Percentiles rank a stretch among this genome's conserved stretches.
phyloP scores from a whole-genome alignment of 2,329 filamentous ascomycete genomes.

The Ilyonectria destructans region DNA sequence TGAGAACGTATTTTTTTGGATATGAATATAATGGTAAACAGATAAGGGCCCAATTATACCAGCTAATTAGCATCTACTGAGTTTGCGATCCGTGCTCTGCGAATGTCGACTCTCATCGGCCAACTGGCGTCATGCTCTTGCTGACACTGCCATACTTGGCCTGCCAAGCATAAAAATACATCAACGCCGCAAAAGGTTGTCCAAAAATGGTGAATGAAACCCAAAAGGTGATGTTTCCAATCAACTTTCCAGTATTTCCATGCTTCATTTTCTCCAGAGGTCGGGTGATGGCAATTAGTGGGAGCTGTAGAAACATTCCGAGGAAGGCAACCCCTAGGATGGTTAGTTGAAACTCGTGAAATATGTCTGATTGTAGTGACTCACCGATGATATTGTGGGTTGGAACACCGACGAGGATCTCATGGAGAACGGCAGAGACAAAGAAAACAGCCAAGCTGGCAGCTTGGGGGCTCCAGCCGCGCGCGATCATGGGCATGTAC shows the following conservation, averaged over 20 bases:
- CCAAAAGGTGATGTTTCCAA: conserved; percentile 98
- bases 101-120: conserved; percentile 18
- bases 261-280: conserved; percentile 85
- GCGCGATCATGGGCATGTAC: conserved; percentile 88
- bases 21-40: conserved; percentile 21
- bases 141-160: conserved; percentile 94
- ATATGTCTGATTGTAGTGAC: conserved; percentile 39
- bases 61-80: conserved; percentile 20
- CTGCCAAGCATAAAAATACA: conserved; percentile 99
- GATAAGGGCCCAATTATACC: conserved; percentile 15
- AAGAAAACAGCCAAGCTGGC: conserved; percentile 90
- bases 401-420: conserved; percentile 92
- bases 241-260: conserved; percentile 78
- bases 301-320: conserved; percentile 95
- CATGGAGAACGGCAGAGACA: conserved; percentile 90
- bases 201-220: conserved; percentile 95
- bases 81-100: not conserved
- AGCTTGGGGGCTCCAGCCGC: conserved; percentile 80
- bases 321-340: conserved; percentile 85
- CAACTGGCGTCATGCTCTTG: conserved; percentile 52
- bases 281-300: conserved; percentile 86
- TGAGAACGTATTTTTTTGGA: conserved; percentile 14
- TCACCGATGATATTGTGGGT: conserved; percentile 93
- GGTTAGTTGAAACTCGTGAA: conserved; percentile 28
- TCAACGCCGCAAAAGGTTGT: conserved; percentile 90